Conservation (phyloP, 2,329 filamentous ascomycete genomes). For the Cryphonectria naterciae region DNA sequence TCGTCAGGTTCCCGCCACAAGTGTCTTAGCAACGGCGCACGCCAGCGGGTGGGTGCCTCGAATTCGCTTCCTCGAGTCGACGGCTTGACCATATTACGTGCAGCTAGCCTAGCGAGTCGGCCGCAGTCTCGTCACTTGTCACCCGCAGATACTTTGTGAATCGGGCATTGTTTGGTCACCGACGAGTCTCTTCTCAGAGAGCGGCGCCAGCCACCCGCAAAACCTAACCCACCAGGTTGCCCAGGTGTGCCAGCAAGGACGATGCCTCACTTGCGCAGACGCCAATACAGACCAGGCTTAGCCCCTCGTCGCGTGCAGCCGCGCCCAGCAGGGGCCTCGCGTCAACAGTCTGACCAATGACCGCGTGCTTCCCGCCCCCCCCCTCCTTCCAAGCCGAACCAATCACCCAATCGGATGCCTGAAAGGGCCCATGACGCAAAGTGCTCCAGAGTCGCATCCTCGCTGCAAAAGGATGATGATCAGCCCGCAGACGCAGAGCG, state of each 20-base stretch:
- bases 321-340: conserved; percentile 20
- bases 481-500: background rate
- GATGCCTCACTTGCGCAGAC: background rate
- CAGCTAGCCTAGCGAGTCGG: background rate
- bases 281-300: background rate
- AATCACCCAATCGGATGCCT: conserved; percentile 5
- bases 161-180: background rate
- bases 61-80: background rate
- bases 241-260: background rate
- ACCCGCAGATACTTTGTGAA: background rate
- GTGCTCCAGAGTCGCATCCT: conserved; percentile 3
- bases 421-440: conserved; percentile 1
- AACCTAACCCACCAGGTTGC: conserved; percentile 1
- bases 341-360: conserved; percentile 14
- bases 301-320: conserved; percentile 15
- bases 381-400: background rate
- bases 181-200: background rate
- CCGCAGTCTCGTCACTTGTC: conserved; percentile 8
- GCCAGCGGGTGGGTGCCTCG: background rate
- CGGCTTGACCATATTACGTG: background rate
- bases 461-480: conserved; percentile 1
- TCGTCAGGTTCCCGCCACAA: background rate
- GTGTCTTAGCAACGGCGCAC: conserved; percentile 1
- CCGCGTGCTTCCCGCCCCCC: background rate
- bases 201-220: background rate